Base-by-base conservation (phyloP, 1,139 yeast species). In the Yarrowia galli region DNA sequence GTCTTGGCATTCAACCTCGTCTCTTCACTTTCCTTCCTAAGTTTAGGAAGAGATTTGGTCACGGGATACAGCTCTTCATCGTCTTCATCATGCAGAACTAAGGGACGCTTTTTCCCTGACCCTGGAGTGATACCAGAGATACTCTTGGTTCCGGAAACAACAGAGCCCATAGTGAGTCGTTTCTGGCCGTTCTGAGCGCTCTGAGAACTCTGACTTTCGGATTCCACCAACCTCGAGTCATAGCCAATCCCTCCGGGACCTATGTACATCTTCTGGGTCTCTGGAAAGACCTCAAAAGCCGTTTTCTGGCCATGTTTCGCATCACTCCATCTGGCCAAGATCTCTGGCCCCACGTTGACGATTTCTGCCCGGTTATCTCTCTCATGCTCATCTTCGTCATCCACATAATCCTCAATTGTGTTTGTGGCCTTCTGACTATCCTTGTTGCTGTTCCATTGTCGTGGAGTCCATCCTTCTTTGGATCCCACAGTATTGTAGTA, bases 401-500 rank as follows among this genome's bases (percentile, higher is more conserved):
- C 80, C 78, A 77, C 76, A 56, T 71, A 75, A 58, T 74, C 76
- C 51, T 58, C 51, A 2, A 58, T 15, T 18, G 64, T 58, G 51
- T 58, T 58, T 28, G 64, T 42, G 32, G 64, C 51, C 10, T 16
- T 43, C 16, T 23, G 7, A 3, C 48, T 9, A 5, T 56, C 38
- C 25, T 67, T 67, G 16, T 68, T 68, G 45, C 67, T 68, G 51
- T 28, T 54, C 49, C 67, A 58, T 32, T 67, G 67, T 72, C 70
- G 36, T 8, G 79, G 79, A 3, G 74, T 70, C 78, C 79, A 77
- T 18, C 78, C 78, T 65, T 77, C 79, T 56, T 75, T 74, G 6
- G 79, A 75, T 9, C 79, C 79, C 1, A 77, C 79, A 0, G 78
- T 72, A 61, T 77, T 75, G 71, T 71, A 75, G 64, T 76, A 77